Evolutionary conservation across 257 asterid species (phyloP), one percentile per base, ranked within the genome.

Genomic region (Nicotiana benthamiana): DNA sequence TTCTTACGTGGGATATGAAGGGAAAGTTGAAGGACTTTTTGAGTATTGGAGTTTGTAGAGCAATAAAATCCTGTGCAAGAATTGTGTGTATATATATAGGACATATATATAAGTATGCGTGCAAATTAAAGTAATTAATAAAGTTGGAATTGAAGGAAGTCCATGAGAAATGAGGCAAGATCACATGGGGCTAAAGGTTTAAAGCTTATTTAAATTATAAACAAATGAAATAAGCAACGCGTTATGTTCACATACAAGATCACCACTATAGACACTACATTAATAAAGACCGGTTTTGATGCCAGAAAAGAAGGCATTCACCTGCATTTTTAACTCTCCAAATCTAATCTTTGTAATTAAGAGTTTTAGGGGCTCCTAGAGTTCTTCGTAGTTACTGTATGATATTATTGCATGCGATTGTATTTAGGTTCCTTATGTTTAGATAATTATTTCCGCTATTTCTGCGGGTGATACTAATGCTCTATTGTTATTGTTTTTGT

Each of bases 151-250:
- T 77, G 75, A 88, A 87, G 85, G 78, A 86, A 87, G 65, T 9
- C 89, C 93, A 91, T 86, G 93, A 80, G 80, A 89, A 90, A 89
- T 85, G 75, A 88, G 90, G 83, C 43, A 88, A 82, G 87, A 82
- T 94, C 97, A 94, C 98, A 94, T 94, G 98, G 94, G 96, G 86
- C 87, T 89, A 84, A 66, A 86, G 48, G 26, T 17, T 57, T 56
- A 17, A 46, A 20, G 82, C 88, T 30, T 67, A 56, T 28, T 32
- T 43, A 30, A 52, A 48, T 34, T 53, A 32, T 56, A 79, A 75
- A 83, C 12, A 70, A 84, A 82, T 59, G 15, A 66, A 4, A 34
- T 63, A 11, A 57, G 63, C 67, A 89, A 89, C 85, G 89, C 83
- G 87, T 80, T 89, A 27, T 72, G 80, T 83, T 83, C 83, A 81